Base-by-base conservation (phyloP, 495 filamentous ascomycete genomes). In the Pseudevernia furfuracea region DNA sequence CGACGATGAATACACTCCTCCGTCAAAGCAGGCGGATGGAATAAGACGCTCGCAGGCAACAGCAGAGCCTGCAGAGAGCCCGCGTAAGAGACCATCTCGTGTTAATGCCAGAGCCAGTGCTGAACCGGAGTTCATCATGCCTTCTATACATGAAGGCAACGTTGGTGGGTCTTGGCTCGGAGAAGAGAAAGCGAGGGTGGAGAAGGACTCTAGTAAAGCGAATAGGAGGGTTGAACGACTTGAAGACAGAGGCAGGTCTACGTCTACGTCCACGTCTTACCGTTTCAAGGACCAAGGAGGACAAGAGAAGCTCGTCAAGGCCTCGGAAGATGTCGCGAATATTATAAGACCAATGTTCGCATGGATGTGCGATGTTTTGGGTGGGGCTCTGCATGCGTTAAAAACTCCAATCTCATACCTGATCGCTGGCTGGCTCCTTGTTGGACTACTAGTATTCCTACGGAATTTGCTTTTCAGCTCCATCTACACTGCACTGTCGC, bases 381-480 rank as follows among this genome's bases (percentile, higher is more conserved):
- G 71, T 15, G 71, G 78, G 28, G 77, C 81, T 44, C 75, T 87
- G 23, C 72, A 74, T 30, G 77, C 78, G 58, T 70, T 80, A 14
- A 82, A 84, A 69, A 80, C 75, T 52, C 79, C 85, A 4, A 65
- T 88, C 36, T 81, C 81, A n/a, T 75, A 81, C 58, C 56, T 81
- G 7, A 66, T 86, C 7, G 80, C 82, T 11, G 25, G 82, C 56
- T 87, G 81, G 64, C 63, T 85, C 14, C 70, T 77, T 4, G 72
- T 81, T 65, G 80, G 81, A 58, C 67, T 78, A 9, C 39, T 79
- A 23, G 73, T 82, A 56, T 68, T 84, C 46, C 73, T 77, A 39
- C 75, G 79, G 25, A 83, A 84, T 65, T 74, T 83, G 66, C 64
- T 85, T 19, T 79, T 79, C 17, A 76, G 70, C 46, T 78, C 80